Conservation (phyloP, 208 protist genomes). For the Crithidia bombi region DNA sequence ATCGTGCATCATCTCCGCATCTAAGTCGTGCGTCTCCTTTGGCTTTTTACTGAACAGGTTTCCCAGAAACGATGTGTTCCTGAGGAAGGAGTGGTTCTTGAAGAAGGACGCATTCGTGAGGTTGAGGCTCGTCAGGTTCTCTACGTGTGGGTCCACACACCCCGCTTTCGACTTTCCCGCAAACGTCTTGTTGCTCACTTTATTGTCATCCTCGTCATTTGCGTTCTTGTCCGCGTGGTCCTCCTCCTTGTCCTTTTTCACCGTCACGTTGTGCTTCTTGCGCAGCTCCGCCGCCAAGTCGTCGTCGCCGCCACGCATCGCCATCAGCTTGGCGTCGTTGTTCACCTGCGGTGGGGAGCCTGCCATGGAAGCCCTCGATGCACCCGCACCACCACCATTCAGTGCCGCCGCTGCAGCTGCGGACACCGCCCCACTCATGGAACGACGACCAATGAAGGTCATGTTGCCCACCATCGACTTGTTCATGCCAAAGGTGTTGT, state of each 20-base stretch:
- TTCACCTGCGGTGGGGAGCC: slow-evolving; percentile 26
- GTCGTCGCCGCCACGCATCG: slow-evolving; percentile 54
- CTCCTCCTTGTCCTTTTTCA: slow-evolving; percentile 35
- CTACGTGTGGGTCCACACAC: slow-evolving; percentile 7
- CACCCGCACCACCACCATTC: neutral
- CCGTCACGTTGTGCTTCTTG: slow-evolving; percentile 66
- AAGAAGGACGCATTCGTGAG: slow-evolving; percentile 52
- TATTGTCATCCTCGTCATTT: slow-evolving; percentile 6
- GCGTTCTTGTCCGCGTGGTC: slow-evolving; percentile 14
- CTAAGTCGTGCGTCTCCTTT: slow-evolving; percentile 31
- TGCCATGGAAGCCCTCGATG: slow-evolving; percentile 13
- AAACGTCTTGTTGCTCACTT: slow-evolving; percentile 10
- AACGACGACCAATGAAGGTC: slow-evolving; percentile 13
- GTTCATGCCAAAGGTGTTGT: slow-evolving; percentile 22
- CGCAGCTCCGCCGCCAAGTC: slow-evolving; percentile 56
- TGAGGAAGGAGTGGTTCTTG: slow-evolving; percentile 62
- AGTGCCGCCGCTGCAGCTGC: slow-evolving; percentile 19
- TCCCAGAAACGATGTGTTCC: slow-evolving; percentile 49
- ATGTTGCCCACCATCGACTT: slow-evolving; percentile 22
- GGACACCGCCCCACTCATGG: slow-evolving; percentile 1
- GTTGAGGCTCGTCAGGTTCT: slow-evolving; percentile 24
- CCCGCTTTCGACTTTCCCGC: slow-evolving; percentile 15
- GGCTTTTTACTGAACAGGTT: slow-evolving; percentile 40
- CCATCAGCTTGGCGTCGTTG: slow-evolving; percentile 53
- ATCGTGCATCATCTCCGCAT: slow-evolving; percentile 26